Base-by-base conservation (phyloP, 805 yeast genomes). In the Candida cerambycidarum region DNA sequence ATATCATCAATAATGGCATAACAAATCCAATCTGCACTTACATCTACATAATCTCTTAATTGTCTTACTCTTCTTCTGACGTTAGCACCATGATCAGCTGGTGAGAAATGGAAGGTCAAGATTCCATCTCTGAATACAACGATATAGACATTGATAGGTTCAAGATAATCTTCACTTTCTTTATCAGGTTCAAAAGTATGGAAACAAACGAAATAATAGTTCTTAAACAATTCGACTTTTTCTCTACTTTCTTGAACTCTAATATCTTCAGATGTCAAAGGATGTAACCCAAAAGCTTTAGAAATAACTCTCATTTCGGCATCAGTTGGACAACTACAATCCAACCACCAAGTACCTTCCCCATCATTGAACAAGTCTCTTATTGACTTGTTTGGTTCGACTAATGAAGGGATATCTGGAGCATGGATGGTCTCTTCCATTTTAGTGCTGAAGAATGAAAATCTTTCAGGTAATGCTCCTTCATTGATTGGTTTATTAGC, bases 191-290 rank as follows among this genome's bases (percentile, higher is more conserved):
- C 97, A 65, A 93, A 93, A 3, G 98, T 87, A 63, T 93, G 97
- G 79, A 93, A 93, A 75, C 96, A 87, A 32, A 93, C 96, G 70
- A 93, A 89, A 65, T 93, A 92, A 65, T 92, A 92, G 52, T 80
- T 79, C 54, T 82, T 80, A 75, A 92, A 92, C 48, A 92, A 71
- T 66, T 92, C 99, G 23, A 92, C 97, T 65, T 92, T 92, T 69
- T 92, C 99, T 67, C 99, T 89, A 17, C 96, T 80, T 68, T 92
- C 99, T 67, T 90, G 96, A 80, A 89, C 86, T 44, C 96, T 73
- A 51, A 92, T 90, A 81, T 92, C 99, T 68, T 92, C 99, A 1
- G 97, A 89, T 0, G 99, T 92, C 72, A 92, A 81, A 23, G 99
- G 99, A 71, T 92, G 99, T 66, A 92, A 88, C 8, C 97, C 96